These are phyloP conservation scores for Mycena kentingensis DNA, from an alignment of 768 basidiomycete species.

Conservation along the genomic window DNA sequence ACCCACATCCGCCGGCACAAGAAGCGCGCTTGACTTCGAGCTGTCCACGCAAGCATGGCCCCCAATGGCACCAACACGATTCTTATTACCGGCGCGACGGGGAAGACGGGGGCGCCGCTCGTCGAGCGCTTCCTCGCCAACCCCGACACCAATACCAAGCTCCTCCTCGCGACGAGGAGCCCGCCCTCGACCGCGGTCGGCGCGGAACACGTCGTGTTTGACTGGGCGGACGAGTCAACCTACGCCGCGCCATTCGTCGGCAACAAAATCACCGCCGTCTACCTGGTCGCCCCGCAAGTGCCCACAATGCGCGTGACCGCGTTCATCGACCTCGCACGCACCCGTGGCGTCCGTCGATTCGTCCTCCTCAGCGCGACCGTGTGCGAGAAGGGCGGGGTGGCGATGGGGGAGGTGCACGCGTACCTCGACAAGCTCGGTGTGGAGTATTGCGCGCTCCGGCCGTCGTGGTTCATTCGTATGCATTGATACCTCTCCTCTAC, in stretches of 20 bases:
- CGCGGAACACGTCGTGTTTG: constrained; percentile 33
- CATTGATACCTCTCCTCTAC: background rate
- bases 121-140: background rate
- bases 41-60: background rate
- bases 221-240: constrained; percentile 38
- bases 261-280: constrained; percentile 32
- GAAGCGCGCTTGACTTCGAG: background rate
- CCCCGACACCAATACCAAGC: background rate
- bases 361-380: constrained; percentile 32
- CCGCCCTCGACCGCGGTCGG: no score
- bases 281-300: constrained; percentile 30
- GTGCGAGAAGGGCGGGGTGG: constrained; percentile 24
- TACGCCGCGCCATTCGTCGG: constrained; percentile 34
- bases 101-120: background rate
- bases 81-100: background rate
- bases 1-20: background rate
- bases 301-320: constrained; percentile 27
- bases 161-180: background rate
- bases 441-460: constrained; percentile 37
- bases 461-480: constrained; percentile 41
- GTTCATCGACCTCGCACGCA: constrained; percentile 35
- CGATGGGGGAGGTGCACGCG: constrained; percentile 36
- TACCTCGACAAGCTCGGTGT: constrained; percentile 34
- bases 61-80: background rate
- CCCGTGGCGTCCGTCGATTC: constrained; percentile 36